Conservation (phyloP, 495 filamentous ascomycete species). For the Xylaria curta region DNA sequence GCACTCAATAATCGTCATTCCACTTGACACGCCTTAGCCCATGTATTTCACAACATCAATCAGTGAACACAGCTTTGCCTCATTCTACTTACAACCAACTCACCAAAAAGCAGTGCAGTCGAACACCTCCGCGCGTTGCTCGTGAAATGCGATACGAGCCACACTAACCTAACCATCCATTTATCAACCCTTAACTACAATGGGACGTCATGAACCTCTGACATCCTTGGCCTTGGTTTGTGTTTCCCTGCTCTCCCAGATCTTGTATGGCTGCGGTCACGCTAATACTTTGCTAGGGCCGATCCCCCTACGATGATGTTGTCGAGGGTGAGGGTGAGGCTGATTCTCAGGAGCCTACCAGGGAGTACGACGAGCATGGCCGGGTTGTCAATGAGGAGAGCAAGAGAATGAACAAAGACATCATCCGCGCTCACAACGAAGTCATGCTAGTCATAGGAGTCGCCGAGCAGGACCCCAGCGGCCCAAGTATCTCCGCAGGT, state of each 20-base stretch:
- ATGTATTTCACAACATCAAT: slow-evolving; percentile 1
- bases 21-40: not conserved
- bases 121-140: not conserved
- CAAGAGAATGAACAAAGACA: slow-evolving; percentile 54
- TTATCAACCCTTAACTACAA: slow-evolving; percentile 27
- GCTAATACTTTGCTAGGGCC: slow-evolving; percentile 55
- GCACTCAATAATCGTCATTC: not conserved
- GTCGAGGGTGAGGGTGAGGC: slow-evolving; percentile 52
- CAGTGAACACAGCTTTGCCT: slow-evolving; percentile 1
- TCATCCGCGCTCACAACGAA: slow-evolving; percentile 63
- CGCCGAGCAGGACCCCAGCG: slow-evolving; percentile 52
- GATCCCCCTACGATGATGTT: slow-evolving; percentile 74
- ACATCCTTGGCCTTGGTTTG: slow-evolving; percentile 59
- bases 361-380: slow-evolving; percentile 74
- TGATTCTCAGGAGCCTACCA: slow-evolving; percentile 55
- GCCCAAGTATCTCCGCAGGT: slow-evolving; percentile 33
- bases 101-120: not conserved
- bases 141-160: slow-evolving; percentile 6
- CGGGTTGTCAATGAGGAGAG: slow-evolving; percentile 69
- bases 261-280: not conserved
- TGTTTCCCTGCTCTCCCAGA: not conserved
- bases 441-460: slow-evolving; percentile 63
- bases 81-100: not conserved
- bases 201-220: slow-evolving; percentile 58
- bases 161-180: not conserved